These are phyloP conservation scores for Colletotrichum sp. DNA, from an alignment of 2,329 filamentous ascomycete species.

Conservation along the genomic window DNA sequence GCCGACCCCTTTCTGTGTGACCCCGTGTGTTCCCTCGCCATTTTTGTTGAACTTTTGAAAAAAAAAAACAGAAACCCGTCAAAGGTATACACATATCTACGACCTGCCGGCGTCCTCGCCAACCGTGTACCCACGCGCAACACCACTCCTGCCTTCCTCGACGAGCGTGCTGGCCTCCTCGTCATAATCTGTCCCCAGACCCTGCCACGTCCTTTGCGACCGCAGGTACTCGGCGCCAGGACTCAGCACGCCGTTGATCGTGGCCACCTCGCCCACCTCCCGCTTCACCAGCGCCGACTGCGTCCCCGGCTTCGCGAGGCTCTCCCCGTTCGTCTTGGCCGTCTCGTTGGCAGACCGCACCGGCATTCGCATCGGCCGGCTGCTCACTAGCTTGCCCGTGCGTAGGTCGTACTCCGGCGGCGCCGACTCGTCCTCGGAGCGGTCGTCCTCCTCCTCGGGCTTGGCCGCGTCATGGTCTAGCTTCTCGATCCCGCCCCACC, in stretches of 20 bases:
- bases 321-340: slow-evolving; percentile 22
- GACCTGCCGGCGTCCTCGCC: slow-evolving; percentile 53
- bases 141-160: slow-evolving; percentile 83
- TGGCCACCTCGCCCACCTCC: slow-evolving; percentile 70
- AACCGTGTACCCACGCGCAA: slow-evolving; percentile 87
- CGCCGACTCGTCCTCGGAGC: slow-evolving; percentile 71
- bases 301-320: slow-evolving; percentile 19
- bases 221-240: slow-evolving; percentile 89
- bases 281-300: slow-evolving; percentile 64
- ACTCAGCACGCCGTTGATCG: slow-evolving; percentile 85
- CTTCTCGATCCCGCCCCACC: slow-evolving; percentile 85
- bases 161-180: slow-evolving; percentile 68
- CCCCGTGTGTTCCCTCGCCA: background rate
- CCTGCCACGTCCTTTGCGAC: slow-evolving; percentile 87
- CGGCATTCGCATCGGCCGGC: slow-evolving; percentile 71
- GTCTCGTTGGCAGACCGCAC: slow-evolving; percentile 20
- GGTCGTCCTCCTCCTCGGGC: slow-evolving; percentile 14
- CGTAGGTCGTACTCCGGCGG: slow-evolving; percentile 92
- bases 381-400: slow-evolving; percentile 82
- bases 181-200: slow-evolving; percentile 85
- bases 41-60: background rate
- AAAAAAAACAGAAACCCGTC: background rate
- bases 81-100: background rate
- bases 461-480: slow-evolving; percentile 51
- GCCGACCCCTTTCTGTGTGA: background rate